Conservation (phyloP, 2,329 filamentous ascomycete species). For the Stagonosporopsis chrysanthemi region DNA sequence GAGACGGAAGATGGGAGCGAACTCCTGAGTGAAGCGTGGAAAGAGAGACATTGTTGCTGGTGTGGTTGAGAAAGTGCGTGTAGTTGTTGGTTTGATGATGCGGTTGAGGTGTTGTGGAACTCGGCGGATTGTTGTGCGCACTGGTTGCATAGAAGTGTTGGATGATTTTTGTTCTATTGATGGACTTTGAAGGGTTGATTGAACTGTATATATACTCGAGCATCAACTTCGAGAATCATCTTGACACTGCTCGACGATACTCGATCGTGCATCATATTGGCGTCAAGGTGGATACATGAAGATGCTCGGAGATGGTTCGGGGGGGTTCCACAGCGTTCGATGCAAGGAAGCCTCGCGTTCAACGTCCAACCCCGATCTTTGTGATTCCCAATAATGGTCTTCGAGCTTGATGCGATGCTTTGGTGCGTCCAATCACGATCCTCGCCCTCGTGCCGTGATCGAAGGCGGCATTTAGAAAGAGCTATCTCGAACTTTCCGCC, state of each 20-base stretch:
- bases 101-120: constrained; percentile 42
- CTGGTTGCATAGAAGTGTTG: constrained; percentile 47
- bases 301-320: constrained; percentile 35
- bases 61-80: constrained; percentile 32
- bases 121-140: constrained; percentile 43
- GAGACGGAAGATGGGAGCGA: constrained; percentile 56
- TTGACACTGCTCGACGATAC: constrained; percentile 8
- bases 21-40: constrained; percentile 52
- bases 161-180: constrained; percentile 38
- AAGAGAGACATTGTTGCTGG: constrained; percentile 52
- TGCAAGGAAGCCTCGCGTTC: constrained; percentile 15
- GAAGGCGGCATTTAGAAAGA: background rate
- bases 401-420: background rate
- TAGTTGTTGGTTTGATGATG: constrained; percentile 37
- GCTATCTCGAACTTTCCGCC: constrained; percentile 5
- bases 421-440: constrained; percentile 1
- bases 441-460: background rate
- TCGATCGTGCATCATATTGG: constrained; percentile 6
- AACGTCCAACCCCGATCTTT: background rate
- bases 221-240: constrained; percentile 40
- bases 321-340: constrained; percentile 34
- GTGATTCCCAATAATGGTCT: background rate
- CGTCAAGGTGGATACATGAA: constrained; percentile 24
- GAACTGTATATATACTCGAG: constrained; percentile 41
- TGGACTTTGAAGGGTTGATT: constrained; percentile 11